phyloP scores from a whole-genome alignment of 129 eudicot genomes.

The Gnaphalium uliginosum region DNA sequence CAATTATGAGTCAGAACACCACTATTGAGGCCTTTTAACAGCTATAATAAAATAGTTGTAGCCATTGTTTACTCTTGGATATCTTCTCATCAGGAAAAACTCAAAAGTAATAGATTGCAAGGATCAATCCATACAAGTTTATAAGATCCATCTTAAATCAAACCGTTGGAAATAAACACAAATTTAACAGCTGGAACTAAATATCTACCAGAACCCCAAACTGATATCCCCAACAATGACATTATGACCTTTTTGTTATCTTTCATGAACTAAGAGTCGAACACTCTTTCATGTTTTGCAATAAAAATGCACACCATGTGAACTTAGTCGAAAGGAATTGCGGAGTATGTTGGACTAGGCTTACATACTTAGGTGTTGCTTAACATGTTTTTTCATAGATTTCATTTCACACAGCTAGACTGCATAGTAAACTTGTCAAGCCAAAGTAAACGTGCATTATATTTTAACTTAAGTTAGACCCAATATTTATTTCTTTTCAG shows the following conservation, averaged over 20 bases:
- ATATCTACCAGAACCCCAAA: neutral
- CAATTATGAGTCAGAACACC: slow-evolving; percentile 7
- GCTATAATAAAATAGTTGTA: neutral
- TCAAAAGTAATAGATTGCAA: neutral
- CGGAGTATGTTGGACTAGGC: neutral
- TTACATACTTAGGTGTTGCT: neutral
- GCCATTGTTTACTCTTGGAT: neutral
- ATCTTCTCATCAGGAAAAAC: neutral
- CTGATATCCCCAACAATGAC: neutral
- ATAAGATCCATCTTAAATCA: neutral
- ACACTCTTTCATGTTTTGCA: neutral
- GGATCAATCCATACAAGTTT: too few species aligned
- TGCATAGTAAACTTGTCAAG: neutral
- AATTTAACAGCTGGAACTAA: neutral
- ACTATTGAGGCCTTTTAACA: neutral
- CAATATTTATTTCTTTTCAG: neutral
- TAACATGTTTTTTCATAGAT: neutral
- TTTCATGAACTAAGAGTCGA: neutral
- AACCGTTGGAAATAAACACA: too few species aligned
- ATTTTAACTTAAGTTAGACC: neutral
- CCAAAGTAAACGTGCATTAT: neutral
- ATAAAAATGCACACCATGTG: neutral
- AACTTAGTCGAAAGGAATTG: neutral
- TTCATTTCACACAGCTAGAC: neutral
- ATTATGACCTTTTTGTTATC: slow-evolving; percentile 4